Evolutionary conservation across 371 early-diverging fungal species (phyloP), one percentile per base, ranked within the genome.

Genomic region (Dipsacomyces acuminosporus): DNA sequence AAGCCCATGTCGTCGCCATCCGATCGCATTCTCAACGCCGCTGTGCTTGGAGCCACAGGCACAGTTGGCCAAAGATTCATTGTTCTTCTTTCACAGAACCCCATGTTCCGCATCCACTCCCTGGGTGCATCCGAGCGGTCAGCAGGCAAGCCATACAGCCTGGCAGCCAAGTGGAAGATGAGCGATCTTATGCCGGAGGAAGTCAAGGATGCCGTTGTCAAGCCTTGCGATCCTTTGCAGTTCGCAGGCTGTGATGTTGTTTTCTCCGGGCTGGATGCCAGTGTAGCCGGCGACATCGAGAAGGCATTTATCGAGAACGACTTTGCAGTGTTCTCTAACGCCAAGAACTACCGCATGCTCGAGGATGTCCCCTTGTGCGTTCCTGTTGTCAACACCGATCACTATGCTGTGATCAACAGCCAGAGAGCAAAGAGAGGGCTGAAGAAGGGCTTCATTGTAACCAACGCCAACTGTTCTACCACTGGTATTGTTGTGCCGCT

Each of bases 31-130:
- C 67, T 67, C 44, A 67, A 67, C 36, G 93, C 88, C 33, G 97
- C 93, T 62, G 85, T 96, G 54, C 88, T 96, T 48, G 97, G 97
- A 62, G 95, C 94, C 33, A 97, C 96, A 3, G 98, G 96, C 67
- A 94, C 92, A n/a, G 98, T 97, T 19, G 96, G 96, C 40, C 98
- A 97, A 71, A 86, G 96, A n/a, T 95, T 97, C 59, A 90, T 95
- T 56, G 78, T 86, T 42, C 80, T 96, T 44, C 82, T 97, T 45
- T 82, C 85, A 8, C 71, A 79, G 48, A 93, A 97, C 74, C 95
- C 95, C 41, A 75, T 79, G 54, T 93, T 97, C 66, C 76, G 76
- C 41, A 83, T 97, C 66, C 84, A 84, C 65, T 84, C 87, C 45
- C 75, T 97, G 26, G 96, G 98, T 49, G 98, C 98, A 30, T 91